Evolutionary conservation across 2,329 filamentous ascomycete genomes (phyloP), one percentile per base, ranked within the genome.

Genomic region (Corinectria fuckeliana): DNA sequence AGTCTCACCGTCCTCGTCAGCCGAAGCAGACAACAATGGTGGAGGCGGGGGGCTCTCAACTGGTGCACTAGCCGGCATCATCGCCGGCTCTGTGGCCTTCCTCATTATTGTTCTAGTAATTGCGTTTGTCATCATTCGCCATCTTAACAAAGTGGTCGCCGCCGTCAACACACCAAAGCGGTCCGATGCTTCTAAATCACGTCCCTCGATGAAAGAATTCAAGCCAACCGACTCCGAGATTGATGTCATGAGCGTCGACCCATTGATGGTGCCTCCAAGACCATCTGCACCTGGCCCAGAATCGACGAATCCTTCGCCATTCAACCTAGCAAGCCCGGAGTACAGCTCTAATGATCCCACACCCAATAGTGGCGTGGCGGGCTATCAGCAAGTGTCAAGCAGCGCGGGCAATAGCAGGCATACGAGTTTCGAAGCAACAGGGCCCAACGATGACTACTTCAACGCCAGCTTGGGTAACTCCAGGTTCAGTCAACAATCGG

Each of bases 61-160:
- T 0, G 76, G 71, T 1, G 75, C 80, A 23, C 72, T 87, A 2
- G 84, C 80, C 3, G 85, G 85, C 2, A 84, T 87, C 20, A 77
- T 87, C 30, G 81, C 78, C 2, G 84, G 82, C 1, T 80, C 80
- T 11, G 73, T 83, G 3, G 77, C 75, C 0, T 68, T 87, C 10
- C 72, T 87, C 2, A 55, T 83, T 1, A 73, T 81, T 23, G 75
- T 86, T 10, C 36, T 86, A 5, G 72, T 77, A 2, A 78, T 78
- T 0, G 75, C 82, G 2, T 81, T 76, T 59, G 72, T 85, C 48
- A 79, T 87, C 45, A 75, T 87, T 44, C 77, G 80, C 1, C 80
- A 79, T 9, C 76, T 87, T 14, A 83, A 78, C 58, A 77, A 74
- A 39, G 78, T 82, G 18, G 77, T 80, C 64, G 73, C 72, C 25